phyloP scores from a whole-genome alignment of 1,284 basidiomycete genomes.

The Veloboletus limbatus region DNA sequence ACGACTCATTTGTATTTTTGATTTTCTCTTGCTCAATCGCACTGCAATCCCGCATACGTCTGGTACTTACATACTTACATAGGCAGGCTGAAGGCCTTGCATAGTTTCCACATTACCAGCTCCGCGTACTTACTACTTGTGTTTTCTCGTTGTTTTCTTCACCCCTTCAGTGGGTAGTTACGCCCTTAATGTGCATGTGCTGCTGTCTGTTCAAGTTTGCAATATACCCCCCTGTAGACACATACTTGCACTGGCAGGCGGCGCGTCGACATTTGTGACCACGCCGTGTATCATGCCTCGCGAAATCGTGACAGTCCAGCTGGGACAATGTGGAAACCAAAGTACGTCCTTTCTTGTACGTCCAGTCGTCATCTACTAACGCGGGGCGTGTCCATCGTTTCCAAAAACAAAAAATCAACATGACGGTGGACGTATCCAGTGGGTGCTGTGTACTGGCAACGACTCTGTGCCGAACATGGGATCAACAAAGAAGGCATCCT shows the following conservation, averaged over 20 bases:
- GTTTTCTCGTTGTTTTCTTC: constrained; percentile 11
- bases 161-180: constrained; percentile 18
- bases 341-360: constrained; percentile 52
- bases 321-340: constrained; percentile 97
- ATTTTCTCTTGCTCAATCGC: constrained; percentile 11
- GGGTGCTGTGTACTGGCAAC: constrained; percentile 93
- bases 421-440: constrained; percentile 42
- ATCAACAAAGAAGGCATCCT: constrained; percentile 92
- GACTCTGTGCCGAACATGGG: constrained; percentile 93
- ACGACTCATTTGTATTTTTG: constrained; percentile 15
- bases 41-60: constrained; percentile 16
- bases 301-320: constrained; percentile 84
- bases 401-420: too few relatives aligned
- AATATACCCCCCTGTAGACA: too few relatives aligned
- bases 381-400: too few relatives aligned
- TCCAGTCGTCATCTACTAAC: too few relatives aligned
- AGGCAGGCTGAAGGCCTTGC: constrained; percentile 33
- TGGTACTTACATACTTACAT: constrained; percentile 27
- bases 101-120: constrained; percentile 23
- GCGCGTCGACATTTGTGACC: too few relatives aligned
- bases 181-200: constrained; percentile 18
- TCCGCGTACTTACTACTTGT: constrained; percentile 28
- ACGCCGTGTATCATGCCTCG: constrained; percentile 70
- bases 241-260: too few relatives aligned
- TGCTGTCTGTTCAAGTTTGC: constrained; percentile 6